Conservation (phyloP, 2,329 filamentous ascomycete species). For the Raffaelea deltoideospora region DNA sequence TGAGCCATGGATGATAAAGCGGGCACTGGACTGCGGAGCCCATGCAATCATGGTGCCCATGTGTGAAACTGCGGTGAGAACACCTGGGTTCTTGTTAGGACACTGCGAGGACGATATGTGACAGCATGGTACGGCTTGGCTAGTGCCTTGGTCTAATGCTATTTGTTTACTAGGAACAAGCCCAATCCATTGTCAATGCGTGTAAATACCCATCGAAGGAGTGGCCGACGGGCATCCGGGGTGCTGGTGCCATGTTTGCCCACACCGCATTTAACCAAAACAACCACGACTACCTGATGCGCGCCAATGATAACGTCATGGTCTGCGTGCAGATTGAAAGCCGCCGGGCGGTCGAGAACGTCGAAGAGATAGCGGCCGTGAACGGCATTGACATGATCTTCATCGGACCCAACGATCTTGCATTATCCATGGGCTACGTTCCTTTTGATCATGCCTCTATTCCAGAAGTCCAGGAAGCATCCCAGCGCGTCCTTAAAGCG, state of each 20-base stretch:
- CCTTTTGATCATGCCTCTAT: slow-evolving; percentile 15
- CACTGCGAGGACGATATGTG: too few species aligned
- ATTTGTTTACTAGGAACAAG: slow-evolving; percentile 15
- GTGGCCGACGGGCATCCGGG: slow-evolving; percentile 15
- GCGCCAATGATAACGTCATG: slow-evolving; percentile 30
- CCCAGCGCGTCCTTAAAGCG: slow-evolving; percentile 12
- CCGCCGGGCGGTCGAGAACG: slow-evolving; percentile 24
- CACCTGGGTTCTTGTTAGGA: too few species aligned
- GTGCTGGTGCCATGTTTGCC: slow-evolving; percentile 17
- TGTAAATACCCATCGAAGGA: slow-evolving; percentile 36
- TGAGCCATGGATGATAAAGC: slow-evolving; percentile 30
- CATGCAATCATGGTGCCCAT: slow-evolving; percentile 34
- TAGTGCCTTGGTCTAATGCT: too few species aligned
- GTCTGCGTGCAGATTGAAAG: slow-evolving; percentile 30
- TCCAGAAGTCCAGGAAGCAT: slow-evolving; percentile 17
- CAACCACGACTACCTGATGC: slow-evolving; percentile 30
- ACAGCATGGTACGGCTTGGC: too few species aligned
- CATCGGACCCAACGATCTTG: slow-evolving; percentile 29
- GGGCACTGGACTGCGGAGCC: slow-evolving; percentile 32
- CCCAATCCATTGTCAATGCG: slow-evolving; percentile 21
- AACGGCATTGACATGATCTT: slow-evolving; percentile 28
- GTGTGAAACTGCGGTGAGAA: slow-evolving; percentile 26
- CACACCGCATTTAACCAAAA: slow-evolving; percentile 16
- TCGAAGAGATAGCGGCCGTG: slow-evolving; percentile 25
- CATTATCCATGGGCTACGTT: slow-evolving; percentile 25